Evolutionary conservation across 768 basidiomycete genomes (phyloP).

Genomic region (Rubroboletus satanas): DNA sequence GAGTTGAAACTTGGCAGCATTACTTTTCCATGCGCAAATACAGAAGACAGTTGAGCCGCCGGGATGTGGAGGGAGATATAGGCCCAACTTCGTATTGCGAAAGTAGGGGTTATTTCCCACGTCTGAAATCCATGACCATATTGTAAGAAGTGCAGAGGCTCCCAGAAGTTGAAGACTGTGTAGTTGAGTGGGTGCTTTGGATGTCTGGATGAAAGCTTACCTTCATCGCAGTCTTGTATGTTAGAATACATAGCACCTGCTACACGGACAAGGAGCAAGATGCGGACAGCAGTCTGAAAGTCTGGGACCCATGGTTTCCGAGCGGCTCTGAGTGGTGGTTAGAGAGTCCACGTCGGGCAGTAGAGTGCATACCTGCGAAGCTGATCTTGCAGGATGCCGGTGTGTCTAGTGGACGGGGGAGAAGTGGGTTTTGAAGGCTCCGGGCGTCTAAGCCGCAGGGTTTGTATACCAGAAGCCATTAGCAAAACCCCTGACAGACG

Average conservation of each 20-base stretch:
- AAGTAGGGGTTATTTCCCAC: conserved; percentile 92
- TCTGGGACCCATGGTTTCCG: conserved; percentile 82
- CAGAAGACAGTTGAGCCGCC: conserved; percentile 55
- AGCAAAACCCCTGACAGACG: neutral
- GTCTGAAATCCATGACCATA: conserved; percentile 92
- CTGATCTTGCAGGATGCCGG: conserved; percentile 76
- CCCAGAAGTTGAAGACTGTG: conserved; percentile 98
- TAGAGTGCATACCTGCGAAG: conserved; percentile 55
- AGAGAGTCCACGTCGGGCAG: conserved; percentile 5
- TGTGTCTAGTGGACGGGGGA: conserved; percentile 43
- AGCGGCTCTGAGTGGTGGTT: conserved; percentile 45
- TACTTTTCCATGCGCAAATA: conserved; percentile 73
- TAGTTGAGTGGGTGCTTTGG: neutral
- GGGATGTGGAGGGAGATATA: conserved; percentile 83
- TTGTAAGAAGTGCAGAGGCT: conserved; percentile 90
- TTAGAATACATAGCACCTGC: conserved; percentile 92
- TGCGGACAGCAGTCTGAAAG: conserved; percentile 78
- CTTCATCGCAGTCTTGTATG: conserved; percentile 96
- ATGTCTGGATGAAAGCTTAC: conserved; percentile 36
- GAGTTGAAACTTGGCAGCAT: conserved; percentile 10
- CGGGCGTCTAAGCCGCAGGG: conserved; percentile 50
- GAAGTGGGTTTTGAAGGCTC: conserved; percentile 21
- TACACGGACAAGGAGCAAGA: conserved; percentile 77
- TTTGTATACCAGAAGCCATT: conserved; percentile 47
- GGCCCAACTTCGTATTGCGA: conserved; percentile 92